Evolutionary conservation across 305 asterid genomes (phyloP), one percentile per base, ranked within the genome.

Genomic region (Euphrasia arctica): DNA sequence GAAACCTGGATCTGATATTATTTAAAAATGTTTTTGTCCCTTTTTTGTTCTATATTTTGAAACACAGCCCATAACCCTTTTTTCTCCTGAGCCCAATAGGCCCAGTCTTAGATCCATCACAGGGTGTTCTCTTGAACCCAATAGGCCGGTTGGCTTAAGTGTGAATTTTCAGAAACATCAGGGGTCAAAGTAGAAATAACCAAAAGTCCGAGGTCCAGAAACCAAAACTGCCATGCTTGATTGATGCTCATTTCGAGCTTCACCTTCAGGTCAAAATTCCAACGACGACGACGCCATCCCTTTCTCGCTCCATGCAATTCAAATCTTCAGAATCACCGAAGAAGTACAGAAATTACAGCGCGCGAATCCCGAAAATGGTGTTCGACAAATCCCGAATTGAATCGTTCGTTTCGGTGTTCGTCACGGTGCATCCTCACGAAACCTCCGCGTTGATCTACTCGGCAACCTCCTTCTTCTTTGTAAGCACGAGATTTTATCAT

Each of bases 381-480:
- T 60, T 82, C 14, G 85, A 80, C 9, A 89, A 82, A 82, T 74
- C 87, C 70, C 84, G 89, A 59, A 49, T 88, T 3, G 89, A 90
- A 71, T 63, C 92, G 9, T 41, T 88, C 63, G 65, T 90, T 50
- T 82, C 94, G 25, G 63, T 79, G 49, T 93, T 93, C 74, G 97
- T 93, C 12, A 82, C 87, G 5, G 88, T 84, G 71, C 77, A 84
- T 67, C 93, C 97, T 3, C 95, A 88, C 80, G 98, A 93, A 74
- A 79, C 78, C 65, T 77, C 90, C 18, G 74, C 89, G 9, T 69
- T 93, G 82, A 80, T 90, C 75, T 61, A 84, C 54, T 88, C 99
- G 54, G 73, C 99, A 14, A 77, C 90, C 32, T 76, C 95, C 8
- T 86, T 93, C 80, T 90, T 93, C 89, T 93, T 82, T 65, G 99